Conservation (phyloP, 192 early-diverging fungal species). For the Piromyces finnis region DNA sequence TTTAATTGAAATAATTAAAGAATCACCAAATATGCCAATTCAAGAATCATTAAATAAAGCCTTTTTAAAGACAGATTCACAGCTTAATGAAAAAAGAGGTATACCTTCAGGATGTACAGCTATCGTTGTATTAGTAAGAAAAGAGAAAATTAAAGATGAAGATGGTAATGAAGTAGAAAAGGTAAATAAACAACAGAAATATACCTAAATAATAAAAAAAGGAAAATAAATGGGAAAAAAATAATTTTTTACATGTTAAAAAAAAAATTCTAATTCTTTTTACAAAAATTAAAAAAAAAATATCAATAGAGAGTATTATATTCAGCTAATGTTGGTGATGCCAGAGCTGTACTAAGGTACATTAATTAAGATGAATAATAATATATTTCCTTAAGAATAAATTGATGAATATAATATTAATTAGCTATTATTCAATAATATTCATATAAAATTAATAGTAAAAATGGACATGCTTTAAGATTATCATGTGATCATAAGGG, state of each 20-base stretch:
- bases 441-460: too few species aligned
- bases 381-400: too few species aligned
- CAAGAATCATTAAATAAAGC: slow-evolving; percentile 65
- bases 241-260: too few species aligned
- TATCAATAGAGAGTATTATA: slow-evolving; percentile 70
- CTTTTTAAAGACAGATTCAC: slow-evolving; percentile 67
- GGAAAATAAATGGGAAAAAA: too few species aligned
- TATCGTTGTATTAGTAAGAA: slow-evolving; percentile 54
- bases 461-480: slow-evolving; percentile 59
- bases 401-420: too few species aligned
- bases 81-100: slow-evolving; percentile 56
- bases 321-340: slow-evolving; percentile 95
- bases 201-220: too few species aligned
- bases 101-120: slow-evolving; percentile 84
- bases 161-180: slow-evolving; percentile 1
- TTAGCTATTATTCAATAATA: too few species aligned
- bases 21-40: slow-evolving; percentile 33
- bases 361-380: background rate
- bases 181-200: too few species aligned
- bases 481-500: slow-evolving; percentile 98
- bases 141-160: slow-evolving; percentile 15
- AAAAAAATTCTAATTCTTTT: too few species aligned
- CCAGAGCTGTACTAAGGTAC: slow-evolving; percentile 77
- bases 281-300: too few species aligned
- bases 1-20: slow-evolving; percentile 38